Conservation (phyloP, 257 asterid genomes). For the Eustoma russellianum region DNA sequence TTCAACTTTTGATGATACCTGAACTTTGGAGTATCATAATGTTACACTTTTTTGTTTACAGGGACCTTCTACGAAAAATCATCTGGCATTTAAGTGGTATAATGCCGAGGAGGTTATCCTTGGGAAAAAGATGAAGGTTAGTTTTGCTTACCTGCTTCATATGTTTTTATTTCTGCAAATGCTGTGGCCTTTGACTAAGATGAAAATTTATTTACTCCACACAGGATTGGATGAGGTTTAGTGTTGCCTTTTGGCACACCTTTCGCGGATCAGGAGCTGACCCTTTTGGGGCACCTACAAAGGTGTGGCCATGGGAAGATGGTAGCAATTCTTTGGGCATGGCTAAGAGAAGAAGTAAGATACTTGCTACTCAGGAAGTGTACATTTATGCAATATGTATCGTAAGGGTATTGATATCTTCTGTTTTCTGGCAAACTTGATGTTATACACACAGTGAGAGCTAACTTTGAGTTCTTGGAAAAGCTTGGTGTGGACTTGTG, state of each 20-base stretch:
- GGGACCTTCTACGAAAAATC: conserved; percentile 92
- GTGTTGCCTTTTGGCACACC: conserved; percentile 99
- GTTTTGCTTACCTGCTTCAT: neutral
- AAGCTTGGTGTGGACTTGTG: conserved; percentile 87
- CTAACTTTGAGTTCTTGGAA: conserved; percentile 86
- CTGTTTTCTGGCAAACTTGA: neutral
- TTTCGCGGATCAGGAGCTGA: conserved; percentile 95
- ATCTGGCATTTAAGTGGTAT: conserved; percentile 85
- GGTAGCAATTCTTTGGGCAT: conserved; percentile 85
- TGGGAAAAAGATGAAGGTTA: conserved; percentile 95
- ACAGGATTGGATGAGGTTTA: conserved; percentile 94
- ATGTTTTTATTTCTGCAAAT: neutral
- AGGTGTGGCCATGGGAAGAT: conserved; percentile 99
- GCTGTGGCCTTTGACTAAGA: neutral
- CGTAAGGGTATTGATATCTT: too few relatives aligned
- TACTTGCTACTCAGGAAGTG: neutral
- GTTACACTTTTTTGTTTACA: conserved; percentile 12
- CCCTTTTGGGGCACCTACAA: conserved; percentile 93
- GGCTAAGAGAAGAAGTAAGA: conserved; percentile 91
- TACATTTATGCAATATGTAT: neutral
- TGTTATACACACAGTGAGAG: conserved; percentile 64
- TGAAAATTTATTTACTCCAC: neutral
- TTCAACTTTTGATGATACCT: neutral
- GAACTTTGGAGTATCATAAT: neutral
- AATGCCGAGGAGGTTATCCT: conserved; percentile 84